phyloP scores from a whole-genome alignment of 2,329 filamentous ascomycete genomes.

The Penicillium sp. region DNA sequence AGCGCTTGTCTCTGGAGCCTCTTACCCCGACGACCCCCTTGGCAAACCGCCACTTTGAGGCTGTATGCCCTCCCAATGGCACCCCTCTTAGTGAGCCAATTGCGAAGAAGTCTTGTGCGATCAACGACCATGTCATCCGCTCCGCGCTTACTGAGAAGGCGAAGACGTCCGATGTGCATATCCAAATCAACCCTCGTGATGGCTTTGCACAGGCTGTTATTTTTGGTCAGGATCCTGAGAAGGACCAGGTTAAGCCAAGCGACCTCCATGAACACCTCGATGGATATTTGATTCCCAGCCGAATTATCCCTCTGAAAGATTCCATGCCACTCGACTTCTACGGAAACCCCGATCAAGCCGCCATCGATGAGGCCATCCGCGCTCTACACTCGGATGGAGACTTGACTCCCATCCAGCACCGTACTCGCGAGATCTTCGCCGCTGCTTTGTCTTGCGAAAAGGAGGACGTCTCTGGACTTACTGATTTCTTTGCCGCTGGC shows the following conservation, averaged over 20 bases:
- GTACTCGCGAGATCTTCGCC: conserved; percentile 50
- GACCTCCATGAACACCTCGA: conserved; percentile 25
- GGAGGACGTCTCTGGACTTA: conserved; percentile 42
- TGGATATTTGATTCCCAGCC: conserved; percentile 43
- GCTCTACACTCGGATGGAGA: conserved; percentile 24
- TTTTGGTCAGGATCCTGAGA: conserved; percentile 8
- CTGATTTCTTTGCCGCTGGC: conserved; percentile 57
- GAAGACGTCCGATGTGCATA: conserved; percentile 11
- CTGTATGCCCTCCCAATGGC: conserved; percentile 52
- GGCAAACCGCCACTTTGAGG: conserved; percentile 53
- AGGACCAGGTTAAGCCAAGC: conserved; percentile 8
- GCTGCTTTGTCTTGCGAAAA: conserved; percentile 46
- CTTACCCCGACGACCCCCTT: conserved; percentile 50
- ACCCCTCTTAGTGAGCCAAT: conserved; percentile 47
- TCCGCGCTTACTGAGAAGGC: conserved; percentile 4
- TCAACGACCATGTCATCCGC: conserved; percentile 28
- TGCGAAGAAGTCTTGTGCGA: conserved; percentile 32
- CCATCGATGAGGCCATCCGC: conserved; percentile 37
- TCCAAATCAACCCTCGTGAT: conserved; percentile 21
- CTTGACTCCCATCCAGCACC: conserved; percentile 35
- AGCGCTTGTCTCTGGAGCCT: conserved; percentile 50
- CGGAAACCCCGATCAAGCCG: conserved; percentile 38
- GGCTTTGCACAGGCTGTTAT: conserved; percentile 20
- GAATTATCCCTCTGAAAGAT: conserved; percentile 35
- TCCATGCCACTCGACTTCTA: conserved; percentile 37